Evolutionary conservation across 768 basidiomycete species (phyloP).

Genomic region (Russula vinacea): DNA sequence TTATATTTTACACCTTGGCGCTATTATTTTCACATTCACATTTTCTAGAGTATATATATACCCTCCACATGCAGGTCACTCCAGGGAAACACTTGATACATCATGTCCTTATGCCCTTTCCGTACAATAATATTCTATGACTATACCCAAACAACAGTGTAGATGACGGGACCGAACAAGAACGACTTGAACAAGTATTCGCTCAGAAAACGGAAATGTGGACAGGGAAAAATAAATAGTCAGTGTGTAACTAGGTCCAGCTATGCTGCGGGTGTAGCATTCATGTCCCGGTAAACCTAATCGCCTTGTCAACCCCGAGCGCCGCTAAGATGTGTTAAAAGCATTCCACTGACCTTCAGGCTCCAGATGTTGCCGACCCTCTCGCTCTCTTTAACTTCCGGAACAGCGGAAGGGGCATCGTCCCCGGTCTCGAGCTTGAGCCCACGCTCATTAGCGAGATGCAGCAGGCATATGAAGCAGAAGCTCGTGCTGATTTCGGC

Average conservation of each 20-base stretch:
- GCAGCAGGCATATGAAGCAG: constrained; percentile 97
- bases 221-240: neutral
- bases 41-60: neutral
- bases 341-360: constrained; percentile 52
- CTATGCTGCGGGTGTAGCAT: constrained; percentile 35
- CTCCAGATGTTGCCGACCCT: constrained; percentile 72
- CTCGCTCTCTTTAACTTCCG: constrained; percentile 41
- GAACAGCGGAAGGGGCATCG: constrained; percentile 37
- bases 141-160: constrained; percentile 3
- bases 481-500: constrained; percentile 98
- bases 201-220: neutral
- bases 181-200: neutral
- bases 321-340: neutral
- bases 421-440: constrained; percentile 66
- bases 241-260: no score
- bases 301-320: neutral
- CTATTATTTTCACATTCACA: neutral
- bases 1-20: neutral
- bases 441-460: constrained; percentile 95
- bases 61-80: constrained; percentile 13
- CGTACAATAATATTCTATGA: constrained; percentile 8
- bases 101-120: constrained; percentile 6
- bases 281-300: constrained; percentile 48
- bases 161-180: neutral
- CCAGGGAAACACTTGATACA: constrained; percentile 14